Percentiles rank a stretch among this genome's conserved stretches.
Conservation (phyloP, 345 rosid genomes). For the Luvunga scandens region DNA sequence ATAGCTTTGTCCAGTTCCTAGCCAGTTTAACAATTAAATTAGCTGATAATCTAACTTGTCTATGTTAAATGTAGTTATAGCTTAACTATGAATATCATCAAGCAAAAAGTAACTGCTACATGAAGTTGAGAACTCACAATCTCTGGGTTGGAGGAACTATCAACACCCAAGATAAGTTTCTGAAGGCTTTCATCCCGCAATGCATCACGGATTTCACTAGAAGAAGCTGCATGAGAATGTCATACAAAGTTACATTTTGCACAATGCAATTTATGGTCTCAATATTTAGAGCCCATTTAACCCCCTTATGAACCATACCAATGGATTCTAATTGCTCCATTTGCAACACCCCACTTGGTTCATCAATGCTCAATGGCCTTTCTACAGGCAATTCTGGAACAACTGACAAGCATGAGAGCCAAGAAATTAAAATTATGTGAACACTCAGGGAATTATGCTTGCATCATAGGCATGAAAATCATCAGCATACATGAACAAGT, state of each 20-base stretch:
- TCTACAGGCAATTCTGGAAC: conserved; percentile 23
- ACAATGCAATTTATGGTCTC: background rate
- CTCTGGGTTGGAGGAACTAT: conserved; percentile 42
- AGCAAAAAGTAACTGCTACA: background rate
- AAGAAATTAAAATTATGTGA: conserved; percentile 6
- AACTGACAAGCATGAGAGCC: conserved; percentile 31
- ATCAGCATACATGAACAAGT: background rate
- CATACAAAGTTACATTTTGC: background rate
- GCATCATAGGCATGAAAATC: background rate
- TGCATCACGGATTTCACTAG: conserved; percentile 43
- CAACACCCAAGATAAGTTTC: conserved; percentile 36
- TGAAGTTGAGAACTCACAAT: conserved; percentile 33
- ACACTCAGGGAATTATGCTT: background rate
- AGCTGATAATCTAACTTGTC: background rate
- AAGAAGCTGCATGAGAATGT: conserved; percentile 41
- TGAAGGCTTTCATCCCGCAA: conserved; percentile 44
- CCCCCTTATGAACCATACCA: conserved; percentile 36
- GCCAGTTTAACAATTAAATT: conserved; percentile 12
- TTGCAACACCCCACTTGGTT: conserved; percentile 40
- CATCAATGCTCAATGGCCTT: conserved; percentile 49
- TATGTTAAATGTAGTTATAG: background rate
- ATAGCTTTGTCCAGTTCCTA: conserved; percentile 62
- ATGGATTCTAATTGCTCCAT: conserved; percentile 40
- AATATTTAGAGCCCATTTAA: background rate
- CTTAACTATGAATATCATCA: background rate